Base-by-base conservation (phyloP, 2,329 filamentous ascomycete species). In the Botrytis pseudocinerea region DNA sequence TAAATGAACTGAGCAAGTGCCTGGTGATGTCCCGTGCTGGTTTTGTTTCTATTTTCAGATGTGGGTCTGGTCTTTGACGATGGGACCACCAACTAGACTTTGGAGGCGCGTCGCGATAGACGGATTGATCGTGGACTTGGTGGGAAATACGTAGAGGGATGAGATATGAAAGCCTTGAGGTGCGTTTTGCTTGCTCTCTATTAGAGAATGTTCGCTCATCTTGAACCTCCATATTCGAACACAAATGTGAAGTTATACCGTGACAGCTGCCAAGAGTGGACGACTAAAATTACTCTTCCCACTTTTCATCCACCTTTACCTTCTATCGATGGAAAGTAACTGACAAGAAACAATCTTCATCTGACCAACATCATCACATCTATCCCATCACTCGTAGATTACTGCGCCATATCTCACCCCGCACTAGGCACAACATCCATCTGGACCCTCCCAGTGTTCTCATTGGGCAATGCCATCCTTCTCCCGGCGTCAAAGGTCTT, bases 1-100 rank as follows among this genome's bases (percentile, higher is more conserved):
- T 35, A 54, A 28, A 54, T n/a, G n/a, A 25, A 57, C 32, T n/a
- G 61, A 28, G 61, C 61, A 63, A 42, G 40, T 44, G 61, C 38
- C 61, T 28, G 5, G 3, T 0, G 4, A 44, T 64, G 61, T 64
- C 5, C 61, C 22, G 61, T 46, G 40, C 61, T 64, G n/a, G 0
- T 44, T 28, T 64, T 46, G 40, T 46, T 64, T 64, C 61, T 64
- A 64, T 64, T 64, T 64, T 42, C 42, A 46, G 61, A 64, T 32
- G n/a, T 63, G 61, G 40, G 61, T 44, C n/a, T 32, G 35, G 18
- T 44, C 40, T 63, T 44, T 38, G 32, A 28, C 18, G 35, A 28
- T 28, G 35, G 46, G 32, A 66, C 48, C 48, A 20, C 25, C 46
- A 28, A 28, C 32, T 44, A 40, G 12, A 40, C 10, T 16, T 61